Evolutionary conservation across 164 flowering plant species (phyloP), one percentile per base, ranked within the genome.

Genomic region (Vitis rotundifolia): DNA sequence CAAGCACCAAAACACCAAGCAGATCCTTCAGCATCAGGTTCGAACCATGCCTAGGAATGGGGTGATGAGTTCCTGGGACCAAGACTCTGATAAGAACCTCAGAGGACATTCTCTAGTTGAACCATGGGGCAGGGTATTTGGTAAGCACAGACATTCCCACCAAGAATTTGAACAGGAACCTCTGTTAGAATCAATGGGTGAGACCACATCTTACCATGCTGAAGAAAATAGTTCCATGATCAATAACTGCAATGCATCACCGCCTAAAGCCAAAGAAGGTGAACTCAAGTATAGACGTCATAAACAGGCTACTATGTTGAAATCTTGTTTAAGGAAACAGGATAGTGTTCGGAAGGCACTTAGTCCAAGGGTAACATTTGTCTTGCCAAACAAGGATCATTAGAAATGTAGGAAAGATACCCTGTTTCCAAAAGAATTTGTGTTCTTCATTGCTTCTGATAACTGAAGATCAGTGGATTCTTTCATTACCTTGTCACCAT

Each of bases 321-420:
- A 69, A 68, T 71, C 88, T 57, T 78, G 86, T 59, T 16, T 83
- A 31, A 74, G 76, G 64, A 80, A 77, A 63, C 71, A 15, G 14
- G 82, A 74, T 12, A 75, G 74, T 59, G 68, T 10, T 14, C 71
- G 79, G 11, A 73, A 49, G 61, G 67, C 62, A 11, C 77, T 65
- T 15, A 49, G 49, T 54, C 79, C 63, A 1, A 77, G 58, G 58
- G 89, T 82, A 15, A 74, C 71, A 15, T 86, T 86, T 64, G 11
- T 49, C 9, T 51, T 72, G 63, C 71, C 82, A 19, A 31, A 16
- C 16, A 6, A 65, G 16, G 44, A 53, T 18, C 68, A 60, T 44
- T 60, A 61, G 48, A 50, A 2, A 19, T 53, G 50, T 12, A 67
- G 37, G 16, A 60, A 29, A 59, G 15, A n/a, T n/a, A 26, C 26